Base-by-base conservation (phyloP, 495 filamentous ascomycete species). In the Annulohypoxylon nitens region DNA sequence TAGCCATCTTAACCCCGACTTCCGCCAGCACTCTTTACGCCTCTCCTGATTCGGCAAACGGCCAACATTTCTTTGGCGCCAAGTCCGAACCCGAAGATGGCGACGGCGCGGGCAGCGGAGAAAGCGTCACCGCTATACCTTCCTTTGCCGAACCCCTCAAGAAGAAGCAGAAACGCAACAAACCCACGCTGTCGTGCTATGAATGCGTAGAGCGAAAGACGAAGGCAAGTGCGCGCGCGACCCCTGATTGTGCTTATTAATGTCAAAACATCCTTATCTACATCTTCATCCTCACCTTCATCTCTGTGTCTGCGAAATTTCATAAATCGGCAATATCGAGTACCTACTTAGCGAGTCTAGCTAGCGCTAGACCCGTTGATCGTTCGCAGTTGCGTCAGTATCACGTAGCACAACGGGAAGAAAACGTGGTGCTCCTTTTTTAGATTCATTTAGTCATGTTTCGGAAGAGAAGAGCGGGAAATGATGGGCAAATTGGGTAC, bases 91-190 rank as follows among this genome's bases (percentile, higher is more conserved):
- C 75, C 61, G 78, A 80, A n/a, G 78, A 76, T 61, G 73, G 68
- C 61, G 74, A 71, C 55, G 75, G 71, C 59, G 39, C 61, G 30
- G 72, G 70, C 9, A 71, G 69, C 64, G 68, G 68, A 48, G 74
- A 78, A 68, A 50, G 76, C 78, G 47, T 80, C 74, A 41, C 81
- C 79, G 23, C 76, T 76, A 37, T 59, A 45, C 60, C 75, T 34
- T 68, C 69, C 0, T 70, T 58, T 41, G 65, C 76, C 20, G 84
- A 82, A 47, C 83, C 81, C 6, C 61, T 75, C 3, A 85, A 80
- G 79, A 91, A 90, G 79, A 91, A 89, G 78, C 90, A 92, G 78
- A 92, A 90, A 78, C 83, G 91, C 25, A 93, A 93, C 80, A 93
- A 93, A 75, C 91, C 91, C 4, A 93, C 90, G 1, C 74, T 93